Evolutionary conservation across 2,329 filamentous ascomycete species (phyloP), one percentile per base, ranked within the genome.

Genomic region (Aspergillus proliferans): DNA sequence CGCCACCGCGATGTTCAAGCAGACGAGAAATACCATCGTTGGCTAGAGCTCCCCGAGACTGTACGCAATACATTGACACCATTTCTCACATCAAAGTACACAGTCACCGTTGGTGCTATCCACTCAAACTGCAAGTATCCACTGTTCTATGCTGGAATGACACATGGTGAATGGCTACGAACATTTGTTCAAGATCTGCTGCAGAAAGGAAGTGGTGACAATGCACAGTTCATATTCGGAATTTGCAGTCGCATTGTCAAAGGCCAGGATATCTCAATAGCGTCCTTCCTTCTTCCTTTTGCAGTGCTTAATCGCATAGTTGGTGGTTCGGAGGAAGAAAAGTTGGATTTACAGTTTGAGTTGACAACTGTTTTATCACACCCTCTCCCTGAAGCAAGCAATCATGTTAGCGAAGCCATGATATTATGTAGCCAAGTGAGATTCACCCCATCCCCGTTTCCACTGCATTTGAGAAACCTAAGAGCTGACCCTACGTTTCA

Each of bases 231-330:
- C 54, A 79, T 97, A 10, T 97, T 96, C 60, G 82, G 85, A 39
- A 85, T 92, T 18, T 76, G 95, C 36, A 84, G 85, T 46, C 85
- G 90, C 39, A 84, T 95, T 18, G 88, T 97, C 52, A 83, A 85
- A 50, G 86, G 88, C 28, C 89, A 93, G 62, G 91, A 97, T 62
- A 75, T 93, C 9, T 85, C 87, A 0, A 91, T 95, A 28, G 83
- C 91, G 0, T 87, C 87, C 40, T 97, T 96, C 59, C 75, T 98
- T 28, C 77, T 98, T 14, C 94, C 93, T 0, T 97, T 93, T 64
- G 78, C 91, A 14, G 84, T 88, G 3, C 70, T 96, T 30, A 94
- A 96, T 62, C 80, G 92, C 26, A 80, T 96, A 18, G 76, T 95
- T 9, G 87, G 86, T 21, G 83, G 88, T 19, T 80, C 79, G 1